These are phyloP conservation scores for Gardenia jasminoides DNA, from an alignment of 257 asterid species.

Conservation along the genomic window DNA sequence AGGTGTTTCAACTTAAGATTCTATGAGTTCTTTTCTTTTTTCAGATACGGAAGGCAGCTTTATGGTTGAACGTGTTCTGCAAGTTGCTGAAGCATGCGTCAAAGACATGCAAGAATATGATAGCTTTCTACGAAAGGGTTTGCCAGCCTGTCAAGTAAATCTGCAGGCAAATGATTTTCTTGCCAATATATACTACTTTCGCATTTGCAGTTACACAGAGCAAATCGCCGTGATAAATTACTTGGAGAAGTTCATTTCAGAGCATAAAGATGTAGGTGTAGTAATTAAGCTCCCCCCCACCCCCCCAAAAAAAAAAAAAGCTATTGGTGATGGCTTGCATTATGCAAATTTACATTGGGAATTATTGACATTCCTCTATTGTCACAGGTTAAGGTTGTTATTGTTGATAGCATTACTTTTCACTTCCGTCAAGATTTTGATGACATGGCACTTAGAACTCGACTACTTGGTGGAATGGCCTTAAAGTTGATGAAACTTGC, in stretches of 20 bases:
- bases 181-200: slow-evolving; percentile 76
- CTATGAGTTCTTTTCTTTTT: slow-evolving; percentile 19
- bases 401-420: slow-evolving; percentile 88
- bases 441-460: slow-evolving; percentile 92
- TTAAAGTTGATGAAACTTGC: slow-evolving; percentile 90
- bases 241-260: slow-evolving; percentile 75
- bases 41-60: slow-evolving; percentile 98
- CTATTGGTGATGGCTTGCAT: no score
- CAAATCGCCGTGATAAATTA: slow-evolving; percentile 82
- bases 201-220: slow-evolving; percentile 85
- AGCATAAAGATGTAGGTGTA: slow-evolving; percentile 82
- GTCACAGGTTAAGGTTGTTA: slow-evolving; percentile 73
- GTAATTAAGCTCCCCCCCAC: no score
- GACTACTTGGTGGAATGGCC: slow-evolving; percentile 83
- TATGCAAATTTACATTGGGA: not conserved
- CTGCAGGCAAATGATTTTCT: slow-evolving; percentile 65
- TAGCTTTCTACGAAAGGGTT: slow-evolving; percentile 50
- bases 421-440: slow-evolving; percentile 97
- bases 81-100: slow-evolving; percentile 87
- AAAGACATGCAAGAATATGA: slow-evolving; percentile 78
- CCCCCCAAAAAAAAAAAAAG: no score
- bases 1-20: slow-evolving; percentile 14
- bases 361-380: slow-evolving; percentile 1
- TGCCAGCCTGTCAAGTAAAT: slow-evolving; percentile 40
- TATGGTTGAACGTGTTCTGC: slow-evolving; percentile 89